Conservation (phyloP, 1,139 yeast genomes). For the Sugiyamaella neomexicana region DNA sequence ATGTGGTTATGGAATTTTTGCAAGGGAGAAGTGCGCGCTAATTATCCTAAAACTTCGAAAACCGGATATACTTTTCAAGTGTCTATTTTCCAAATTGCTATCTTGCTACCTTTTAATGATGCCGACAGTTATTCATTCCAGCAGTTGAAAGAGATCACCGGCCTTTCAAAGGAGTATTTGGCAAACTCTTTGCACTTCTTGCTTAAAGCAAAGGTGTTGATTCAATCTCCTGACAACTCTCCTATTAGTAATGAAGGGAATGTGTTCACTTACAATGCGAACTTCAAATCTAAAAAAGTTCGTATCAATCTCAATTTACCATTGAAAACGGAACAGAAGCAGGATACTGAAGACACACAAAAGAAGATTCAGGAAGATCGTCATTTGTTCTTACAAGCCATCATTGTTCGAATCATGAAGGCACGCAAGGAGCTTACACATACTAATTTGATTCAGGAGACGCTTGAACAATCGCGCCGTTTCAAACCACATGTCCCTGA, state of each 20-base stretch:
- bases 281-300: conserved; percentile 81
- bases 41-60: conserved; percentile 70
- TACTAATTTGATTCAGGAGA: conserved; percentile 81
- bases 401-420: conserved; percentile 96
- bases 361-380: conserved; percentile 87
- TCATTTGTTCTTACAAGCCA: conserved; percentile 82
- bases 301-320: conserved; percentile 85
- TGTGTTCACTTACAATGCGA: conserved; percentile 67
- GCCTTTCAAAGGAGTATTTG: conserved; percentile 62
- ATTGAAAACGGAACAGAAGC: conserved; percentile 71
- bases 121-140: conserved; percentile 57
- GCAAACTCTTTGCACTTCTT: conserved; percentile 77
- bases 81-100: conserved; percentile 83
- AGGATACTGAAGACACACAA: conserved; percentile 78
- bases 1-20: conserved; percentile 97
- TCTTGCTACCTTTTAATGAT: conserved; percentile 76
- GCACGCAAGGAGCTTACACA: conserved; percentile 81
- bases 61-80: conserved; percentile 80
- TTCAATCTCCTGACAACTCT: conserved; percentile 52
- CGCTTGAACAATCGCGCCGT: conserved; percentile 81
- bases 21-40: conserved; percentile 90
- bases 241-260: conserved; percentile 49
- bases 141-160: conserved; percentile 66
- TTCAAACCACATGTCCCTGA: conserved; percentile 85
- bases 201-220: conserved; percentile 72